Evolutionary conservation across 1,139 yeast species (phyloP).

Genomic region (Hyphopichia khmerensis): DNA sequence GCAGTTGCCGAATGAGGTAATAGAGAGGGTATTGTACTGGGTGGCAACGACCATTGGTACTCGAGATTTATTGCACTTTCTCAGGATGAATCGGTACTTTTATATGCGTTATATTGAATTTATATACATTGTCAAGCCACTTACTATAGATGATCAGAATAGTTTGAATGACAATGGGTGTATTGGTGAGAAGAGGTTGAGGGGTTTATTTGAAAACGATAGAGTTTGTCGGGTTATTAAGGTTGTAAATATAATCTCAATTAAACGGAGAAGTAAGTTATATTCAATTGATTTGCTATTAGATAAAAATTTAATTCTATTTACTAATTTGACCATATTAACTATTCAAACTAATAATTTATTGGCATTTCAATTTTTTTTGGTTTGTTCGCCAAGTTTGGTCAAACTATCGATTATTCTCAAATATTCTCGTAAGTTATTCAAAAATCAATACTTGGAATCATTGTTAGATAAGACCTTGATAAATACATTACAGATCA

Average conservation of each 20-base stretch:
- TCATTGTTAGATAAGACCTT: no score
- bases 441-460: no score
- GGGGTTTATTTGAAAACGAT: no score
- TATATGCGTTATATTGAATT: constrained; percentile 5
- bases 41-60: not conserved
- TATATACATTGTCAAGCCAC: constrained; percentile 6
- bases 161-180: no score
- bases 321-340: not conserved
- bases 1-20: not conserved
- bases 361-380: not conserved
- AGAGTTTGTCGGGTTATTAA: no score
- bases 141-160: not conserved
- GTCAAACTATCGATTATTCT: not conserved
- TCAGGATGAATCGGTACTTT: constrained; percentile 7
- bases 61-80: constrained; percentile 1
- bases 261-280: no score
- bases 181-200: no score
- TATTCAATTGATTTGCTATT: not conserved
- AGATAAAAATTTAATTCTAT: not conserved
- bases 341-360: not conserved
- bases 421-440: no score
- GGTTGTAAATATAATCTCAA: no score
- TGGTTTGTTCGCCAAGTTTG: not conserved
- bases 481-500: no score
- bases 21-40: not conserved